Base-by-base conservation (phyloP, 257 asterid species). In the Catharanthus roseus region DNA sequence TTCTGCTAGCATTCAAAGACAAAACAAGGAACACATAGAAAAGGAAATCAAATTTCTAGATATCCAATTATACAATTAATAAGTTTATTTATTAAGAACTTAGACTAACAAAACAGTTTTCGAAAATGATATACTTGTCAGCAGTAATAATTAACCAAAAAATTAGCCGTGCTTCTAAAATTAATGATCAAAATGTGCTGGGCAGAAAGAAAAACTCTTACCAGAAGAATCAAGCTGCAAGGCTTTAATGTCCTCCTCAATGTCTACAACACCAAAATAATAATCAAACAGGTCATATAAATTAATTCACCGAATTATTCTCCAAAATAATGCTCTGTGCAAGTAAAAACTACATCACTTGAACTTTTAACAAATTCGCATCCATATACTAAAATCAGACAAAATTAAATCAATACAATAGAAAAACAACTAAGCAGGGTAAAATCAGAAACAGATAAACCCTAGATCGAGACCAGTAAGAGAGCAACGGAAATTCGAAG, bases 151-250 rank as follows among this genome's bases (percentile, higher is more conserved):
- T 24, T 38, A 4, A 42, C 53, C 33, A 18, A 12, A 29, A 34
- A 56, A 57, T 72, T 3, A 36, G 26, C 34, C 24, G 29, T 24
- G 39, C 7, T 18, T n/a, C 51, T 21, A 34, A 31, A 47, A 29
- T 34, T 54, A 33, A 36, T 23, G 47, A 33, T n/a, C 34, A n/a
- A 53, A 28, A 2, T 21, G 4, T 42, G 15, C 6, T 10, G 28
- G 55, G 44, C 24, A 31, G 53, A 66, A 61, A 38, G 11, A 19
- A 56, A n/a, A 16, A 31, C 1, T 19, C 16, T 6, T 85, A 92
- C 96, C 96, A n/a, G 96, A 62, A 56, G 96, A 85, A 82, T 88
- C 98, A 56, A 92, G 96, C 80, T 92, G 96, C 86, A 92, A 67
- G 18, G 89, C 96, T 72, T 87, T 92, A 86, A 92, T 90, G 39